Evolutionary conservation across 2,329 filamentous ascomycete species (phyloP).

Genomic region (Aspergillus sergii): DNA sequence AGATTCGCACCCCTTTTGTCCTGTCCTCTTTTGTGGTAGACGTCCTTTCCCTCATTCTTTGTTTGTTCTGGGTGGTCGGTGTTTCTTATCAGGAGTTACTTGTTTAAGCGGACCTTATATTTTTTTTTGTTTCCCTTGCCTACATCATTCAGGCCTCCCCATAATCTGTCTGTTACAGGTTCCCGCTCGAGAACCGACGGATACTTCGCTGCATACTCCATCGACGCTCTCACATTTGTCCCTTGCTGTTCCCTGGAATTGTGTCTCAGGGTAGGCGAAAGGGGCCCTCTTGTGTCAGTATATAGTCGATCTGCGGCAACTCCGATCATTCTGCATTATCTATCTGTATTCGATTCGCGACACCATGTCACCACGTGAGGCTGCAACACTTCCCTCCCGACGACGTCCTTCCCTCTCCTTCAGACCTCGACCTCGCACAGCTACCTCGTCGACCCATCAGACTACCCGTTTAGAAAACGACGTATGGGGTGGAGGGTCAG

Average conservation of each 20-base stretch:
- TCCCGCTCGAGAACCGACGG: too few relatives aligned
- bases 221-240: neutral
- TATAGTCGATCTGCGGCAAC: slow-evolving; percentile 13
- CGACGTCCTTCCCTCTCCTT: slow-evolving; percentile 44
- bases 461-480: slow-evolving; percentile 25
- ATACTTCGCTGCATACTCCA: neutral
- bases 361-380: slow-evolving; percentile 37
- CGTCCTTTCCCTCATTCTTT: slow-evolving; percentile 17
- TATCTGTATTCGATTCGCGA: slow-evolving; percentile 12
- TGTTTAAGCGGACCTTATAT: neutral
- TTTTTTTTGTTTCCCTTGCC: slow-evolving; percentile 11
- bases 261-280: slow-evolving; percentile 12
- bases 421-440: slow-evolving; percentile 41
- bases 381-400: slow-evolving; percentile 28
- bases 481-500: slow-evolving; percentile 27
- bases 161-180: slow-evolving; percentile 8
- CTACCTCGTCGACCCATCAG: slow-evolving; percentile 28
- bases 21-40: slow-evolving; percentile 17
- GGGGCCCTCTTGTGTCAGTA: slow-evolving; percentile 9
- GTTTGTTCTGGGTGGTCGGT: slow-evolving; percentile 4
- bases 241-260: slow-evolving; percentile 19
- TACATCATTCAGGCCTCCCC: slow-evolving; percentile 3
- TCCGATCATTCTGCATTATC: slow-evolving; percentile 10
- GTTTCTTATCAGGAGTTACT: slow-evolving; percentile 11
- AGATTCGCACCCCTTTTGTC: slow-evolving; percentile 7